These are phyloP conservation scores for Helicocarpus griseus DNA, from an alignment of 2,329 filamentous ascomycete species.

Conservation along the genomic window DNA sequence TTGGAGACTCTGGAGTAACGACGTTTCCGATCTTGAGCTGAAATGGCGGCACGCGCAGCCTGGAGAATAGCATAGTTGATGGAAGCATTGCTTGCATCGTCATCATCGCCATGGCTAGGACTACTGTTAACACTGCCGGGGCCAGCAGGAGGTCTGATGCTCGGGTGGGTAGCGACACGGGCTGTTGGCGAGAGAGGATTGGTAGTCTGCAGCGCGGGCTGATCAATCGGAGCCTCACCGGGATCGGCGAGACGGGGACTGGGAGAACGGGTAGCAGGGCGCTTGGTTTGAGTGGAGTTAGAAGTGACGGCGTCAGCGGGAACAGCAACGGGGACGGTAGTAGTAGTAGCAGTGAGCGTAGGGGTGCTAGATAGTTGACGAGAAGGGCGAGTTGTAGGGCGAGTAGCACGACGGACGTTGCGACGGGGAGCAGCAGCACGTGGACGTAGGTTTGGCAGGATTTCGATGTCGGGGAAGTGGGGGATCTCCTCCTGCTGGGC, in stretches of 20 bases:
- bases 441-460: constrained; percentile 25
- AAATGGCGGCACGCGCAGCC: background rate
- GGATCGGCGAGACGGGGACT: background rate
- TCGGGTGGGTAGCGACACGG: background rate
- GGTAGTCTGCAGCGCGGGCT: background rate
- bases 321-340: background rate
- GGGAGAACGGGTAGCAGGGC: background rate
- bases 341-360: no score
- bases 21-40: no score
- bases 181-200: background rate
- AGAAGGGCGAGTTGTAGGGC: background rate
- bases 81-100: background rate
- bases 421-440: constrained; percentile 1
- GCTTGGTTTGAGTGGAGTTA: background rate
- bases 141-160: background rate
- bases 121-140: background rate
- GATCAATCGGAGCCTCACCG: background rate
- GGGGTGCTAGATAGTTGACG: background rate
- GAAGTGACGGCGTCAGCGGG: background rate
- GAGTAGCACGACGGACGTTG: background rate
- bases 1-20: background rate
- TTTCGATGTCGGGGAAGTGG: constrained; percentile 32
- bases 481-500: constrained; percentile 8
- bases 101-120: background rate
- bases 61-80: background rate